Evolutionary conservation across 352 stramenopile species (phyloP).

Genomic region (Phytopythium litorale): DNA sequence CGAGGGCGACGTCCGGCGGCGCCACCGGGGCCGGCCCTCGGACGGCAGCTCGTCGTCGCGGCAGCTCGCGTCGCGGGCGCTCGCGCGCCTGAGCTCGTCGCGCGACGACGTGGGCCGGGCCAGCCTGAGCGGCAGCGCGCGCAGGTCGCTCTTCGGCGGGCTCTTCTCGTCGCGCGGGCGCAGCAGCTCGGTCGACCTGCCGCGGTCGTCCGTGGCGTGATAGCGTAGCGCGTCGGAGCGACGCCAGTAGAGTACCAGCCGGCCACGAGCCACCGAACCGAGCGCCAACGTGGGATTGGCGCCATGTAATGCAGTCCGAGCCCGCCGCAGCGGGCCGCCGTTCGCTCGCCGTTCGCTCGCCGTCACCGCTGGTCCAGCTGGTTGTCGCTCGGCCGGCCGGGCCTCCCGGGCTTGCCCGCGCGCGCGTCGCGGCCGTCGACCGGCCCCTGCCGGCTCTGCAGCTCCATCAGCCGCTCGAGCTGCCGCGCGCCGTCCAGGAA

Average conservation of each 20-base stretch:
- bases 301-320: constrained; percentile 15
- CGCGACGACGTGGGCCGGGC: constrained; percentile 7
- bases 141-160: constrained; percentile 39
- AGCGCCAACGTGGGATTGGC: constrained; percentile 11
- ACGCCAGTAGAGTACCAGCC: constrained; percentile 6
- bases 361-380: constrained; percentile 16
- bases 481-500: constrained; percentile 67
- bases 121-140: constrained; percentile 3
- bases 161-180: constrained; percentile 35
- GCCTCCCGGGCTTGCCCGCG: neutral
- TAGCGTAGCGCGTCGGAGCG: neutral
- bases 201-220: constrained; percentile 22
- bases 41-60: constrained; percentile 16
- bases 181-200: constrained; percentile 30
- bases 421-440: neutral
- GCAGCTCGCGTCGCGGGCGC: constrained; percentile 7
- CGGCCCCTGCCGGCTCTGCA: constrained; percentile 33
- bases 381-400: constrained; percentile 10
- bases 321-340: neutral
- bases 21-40: neutral
- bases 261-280: neutral
- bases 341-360: neutral
- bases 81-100: constrained; percentile 19
- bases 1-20: neutral
- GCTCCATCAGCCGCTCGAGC: constrained; percentile 53